Evolutionary conservation across 129 eudicot genomes (phyloP), one percentile per base, ranked within the genome.

Genomic region (Pittosporum tobira): DNA sequence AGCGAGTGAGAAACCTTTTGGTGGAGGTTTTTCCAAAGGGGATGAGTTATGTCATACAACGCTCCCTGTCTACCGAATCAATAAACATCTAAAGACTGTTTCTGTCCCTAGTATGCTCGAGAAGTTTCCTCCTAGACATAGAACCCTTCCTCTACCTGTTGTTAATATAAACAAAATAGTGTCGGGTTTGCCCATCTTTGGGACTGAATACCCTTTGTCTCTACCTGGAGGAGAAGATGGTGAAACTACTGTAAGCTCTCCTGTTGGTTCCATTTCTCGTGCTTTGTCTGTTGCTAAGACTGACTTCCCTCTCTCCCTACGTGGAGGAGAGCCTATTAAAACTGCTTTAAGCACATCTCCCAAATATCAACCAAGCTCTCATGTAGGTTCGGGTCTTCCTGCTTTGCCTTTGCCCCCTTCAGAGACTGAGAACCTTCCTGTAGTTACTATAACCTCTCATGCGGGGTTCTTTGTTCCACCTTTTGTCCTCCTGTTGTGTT

Each of bases 41-140:
- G 47, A 66, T 44, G 57, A 61, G 13, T 57, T 79, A 19, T 80
- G 95, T 71, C 78, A 66, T 70, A 50, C 68, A 45, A 61, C 50
- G 48, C 81, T 71, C 15, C 52, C 51, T 48, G 97, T 90, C 29
- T 80, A 68, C 48, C 88, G 89, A n/a, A 68, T 76, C 24, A 88
- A 88, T 73, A 78, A 85, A 61, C 75, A 52, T 51, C 47, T 87
- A 50, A 88, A 77, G 57, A 50, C 75, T 26, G 38, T 79, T 56
- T 58, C 76, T 37, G 14, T 59, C 27, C 46, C 64, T 48, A 62
- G 37, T 44, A 71, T 64, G 69, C 18, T 70, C 57, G 57, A 48
- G 37, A 71, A 62, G 51, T 72, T 79, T 61, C 87, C 69, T 30
- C 65, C 73, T 46, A 76, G 77, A 55, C 77, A 69, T 58, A 30